phyloP scores from a whole-genome alignment of 2,329 filamentous ascomycete genomes.

The Fusarium redolens region DNA sequence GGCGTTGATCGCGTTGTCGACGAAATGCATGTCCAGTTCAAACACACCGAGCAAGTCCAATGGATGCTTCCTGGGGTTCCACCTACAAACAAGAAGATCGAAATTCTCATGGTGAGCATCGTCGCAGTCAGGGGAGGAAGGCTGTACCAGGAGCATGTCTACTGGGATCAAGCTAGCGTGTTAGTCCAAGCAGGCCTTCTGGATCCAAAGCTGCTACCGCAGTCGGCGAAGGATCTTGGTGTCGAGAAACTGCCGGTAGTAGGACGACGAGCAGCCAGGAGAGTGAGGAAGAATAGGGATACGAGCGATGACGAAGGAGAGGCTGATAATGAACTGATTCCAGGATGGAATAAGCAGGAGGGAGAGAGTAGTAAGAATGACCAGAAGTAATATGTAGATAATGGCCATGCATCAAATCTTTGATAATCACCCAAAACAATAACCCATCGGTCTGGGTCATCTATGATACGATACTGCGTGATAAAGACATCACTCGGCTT shows the following conservation, averaged over 20 bases:
- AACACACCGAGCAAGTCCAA: conserved; percentile 66
- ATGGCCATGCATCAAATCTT: not conserved
- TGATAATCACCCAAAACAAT: not conserved
- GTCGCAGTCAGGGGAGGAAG: conserved; percentile 70
- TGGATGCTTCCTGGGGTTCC: conserved; percentile 72
- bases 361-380: not conserved
- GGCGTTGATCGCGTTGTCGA: conserved; percentile 73
- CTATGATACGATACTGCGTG: not conserved
- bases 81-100: conserved; percentile 62
- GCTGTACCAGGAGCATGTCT: conserved; percentile 71
- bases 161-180: conserved; percentile 73
- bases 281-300: conserved; percentile 45
- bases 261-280: conserved; percentile 53
- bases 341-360: conserved; percentile 48
- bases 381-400: not conserved
- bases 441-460: not conserved
- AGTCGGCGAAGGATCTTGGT: conserved; percentile 49
- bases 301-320: conserved; percentile 52
- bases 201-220: conserved; percentile 53
- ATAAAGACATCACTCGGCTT: not conserved
- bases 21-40: conserved; percentile 69
- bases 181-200: conserved; percentile 69
- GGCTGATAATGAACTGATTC: conserved; percentile 56
- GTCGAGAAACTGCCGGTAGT: conserved; percentile 54
- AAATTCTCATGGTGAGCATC: conserved; percentile 68